Evolutionary conservation across 306 rosid species (phyloP).

Genomic region (Hippophae gyantsensis): DNA sequence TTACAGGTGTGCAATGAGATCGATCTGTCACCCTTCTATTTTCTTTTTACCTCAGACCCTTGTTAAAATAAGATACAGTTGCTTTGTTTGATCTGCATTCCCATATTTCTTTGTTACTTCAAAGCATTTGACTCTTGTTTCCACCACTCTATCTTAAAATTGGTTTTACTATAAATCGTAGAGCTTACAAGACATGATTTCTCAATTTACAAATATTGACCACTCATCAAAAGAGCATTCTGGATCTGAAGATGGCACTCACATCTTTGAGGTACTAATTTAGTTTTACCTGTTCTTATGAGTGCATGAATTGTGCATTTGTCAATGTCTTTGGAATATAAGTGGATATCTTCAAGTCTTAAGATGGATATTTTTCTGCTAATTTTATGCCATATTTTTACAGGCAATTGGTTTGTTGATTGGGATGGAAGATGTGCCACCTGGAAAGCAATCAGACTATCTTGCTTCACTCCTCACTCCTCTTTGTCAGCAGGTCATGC

Average conservation of each 20-base stretch:
- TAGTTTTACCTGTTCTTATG: not conserved
- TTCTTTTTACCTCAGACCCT: conserved; percentile 1
- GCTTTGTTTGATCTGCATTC: conserved; percentile 5
- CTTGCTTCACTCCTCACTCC: conserved; percentile 87
- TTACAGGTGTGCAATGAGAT: conserved; percentile 54
- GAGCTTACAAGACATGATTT: conserved; percentile 73
- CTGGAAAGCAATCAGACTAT: conserved; percentile 76
- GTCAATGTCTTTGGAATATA: not conserved
- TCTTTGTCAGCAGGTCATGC: conserved; percentile 76
- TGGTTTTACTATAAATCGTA: not conserved
- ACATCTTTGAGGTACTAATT: conserved; percentile 80
- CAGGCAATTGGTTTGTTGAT: conserved; percentile 94
- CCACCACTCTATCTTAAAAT: not conserved
- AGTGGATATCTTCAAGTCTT: conserved; percentile 5
- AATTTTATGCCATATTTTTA: conserved; percentile 14
- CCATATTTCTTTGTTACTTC: not conserved
- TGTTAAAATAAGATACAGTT: not conserved
- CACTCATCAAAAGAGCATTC: conserved; percentile 45
- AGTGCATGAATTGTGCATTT: conserved; percentile 2
- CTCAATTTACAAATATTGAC: conserved; percentile 56
- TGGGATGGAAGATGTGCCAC: conserved; percentile 88
- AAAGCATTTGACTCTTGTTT: conserved; percentile 12
- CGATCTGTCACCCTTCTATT: conserved; percentile 5
- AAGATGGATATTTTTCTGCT: conserved; percentile 15
- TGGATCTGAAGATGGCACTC: conserved; percentile 91